These are phyloP conservation scores for Neonectria ditissima DNA, from an alignment of 2,329 filamentous ascomycete species.

Conservation along the genomic window DNA sequence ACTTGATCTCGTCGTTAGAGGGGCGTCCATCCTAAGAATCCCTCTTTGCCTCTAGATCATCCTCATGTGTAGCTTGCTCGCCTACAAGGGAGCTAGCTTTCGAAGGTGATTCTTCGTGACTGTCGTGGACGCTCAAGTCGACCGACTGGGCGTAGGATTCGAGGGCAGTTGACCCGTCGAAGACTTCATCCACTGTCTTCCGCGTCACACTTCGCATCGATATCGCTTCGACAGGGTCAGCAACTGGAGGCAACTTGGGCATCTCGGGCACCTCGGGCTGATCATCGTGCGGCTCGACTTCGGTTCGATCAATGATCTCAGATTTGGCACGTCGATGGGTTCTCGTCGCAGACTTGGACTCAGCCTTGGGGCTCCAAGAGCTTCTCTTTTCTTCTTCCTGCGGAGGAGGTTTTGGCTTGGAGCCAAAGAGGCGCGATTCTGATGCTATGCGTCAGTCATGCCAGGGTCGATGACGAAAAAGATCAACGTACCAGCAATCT, in stretches of 20 bases:
- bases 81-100: neutral
- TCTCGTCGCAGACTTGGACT: neutral
- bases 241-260: neutral
- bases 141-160: constrained; percentile 8
- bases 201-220: constrained; percentile 1
- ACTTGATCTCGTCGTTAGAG: neutral
- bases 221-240: neutral
- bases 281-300: neutral
- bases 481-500: constrained; percentile 13
- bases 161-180: neutral
- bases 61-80: neutral
- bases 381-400: neutral
- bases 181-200: constrained; percentile 19
- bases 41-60: neutral
- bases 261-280: neutral
- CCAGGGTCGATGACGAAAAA: neutral
- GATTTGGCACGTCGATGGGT: constrained; percentile 18
- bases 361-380: neutral
- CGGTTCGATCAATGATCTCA: constrained; percentile 4
- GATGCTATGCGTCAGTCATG: neutral
- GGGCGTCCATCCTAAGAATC: neutral
- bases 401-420: neutral
- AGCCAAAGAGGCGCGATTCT: constrained; percentile 19
- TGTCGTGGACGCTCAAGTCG: neutral
- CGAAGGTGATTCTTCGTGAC: neutral